Evolutionary conservation across 495 filamentous ascomycete genomes (phyloP), one percentile per base, ranked within the genome.

Genomic region (Trichocladium antarcticum): DNA sequence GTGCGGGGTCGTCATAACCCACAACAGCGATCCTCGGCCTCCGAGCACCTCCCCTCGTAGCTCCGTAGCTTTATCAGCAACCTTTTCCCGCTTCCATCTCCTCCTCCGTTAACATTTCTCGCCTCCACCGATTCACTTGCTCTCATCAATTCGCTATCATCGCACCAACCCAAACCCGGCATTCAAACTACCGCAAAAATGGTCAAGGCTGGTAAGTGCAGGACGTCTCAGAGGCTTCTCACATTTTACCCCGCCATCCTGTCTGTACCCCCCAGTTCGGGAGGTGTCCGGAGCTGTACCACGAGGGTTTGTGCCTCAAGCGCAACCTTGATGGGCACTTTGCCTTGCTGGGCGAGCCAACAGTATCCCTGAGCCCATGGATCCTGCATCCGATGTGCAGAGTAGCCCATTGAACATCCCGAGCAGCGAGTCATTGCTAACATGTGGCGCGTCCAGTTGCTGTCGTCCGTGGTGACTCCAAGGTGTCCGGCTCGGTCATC

Each of bases 381-480:
- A 53, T 48, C 54, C 48, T 57, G 51, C 49, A 32, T 31, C 21
- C 3, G 16, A 14, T 15, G 19, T 36, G 34, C 36, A 42, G 15
- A 37, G 34, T n/a, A 27, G 34, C 6, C 24, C 19, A 20, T 21
- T 37, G 19, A 14, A 17, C 6, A 19, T 37, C 22, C 22, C 22
- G 24, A 32, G 37, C n/a, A n/a, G 11, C 50, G 40, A 45, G 36
- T 28, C 36, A 40, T 58, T 59, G 57, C 66, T 69, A 39, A 71
- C 49, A 27, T 45, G 37, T 29, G 15, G 29, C 24, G 40, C 24
- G 31, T 44, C 16, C 61, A 98, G 92, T 98, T 69, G 87, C 86
- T 72, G 85, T 93, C 67, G 70, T 98, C 74, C 90, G 92, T 70
- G 92, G 92, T 75, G 93, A 96, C 78, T 87, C 89, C 65, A 90